Evolutionary conservation across 257 asterid genomes (phyloP).

Genomic region (Coffea canephora): DNA sequence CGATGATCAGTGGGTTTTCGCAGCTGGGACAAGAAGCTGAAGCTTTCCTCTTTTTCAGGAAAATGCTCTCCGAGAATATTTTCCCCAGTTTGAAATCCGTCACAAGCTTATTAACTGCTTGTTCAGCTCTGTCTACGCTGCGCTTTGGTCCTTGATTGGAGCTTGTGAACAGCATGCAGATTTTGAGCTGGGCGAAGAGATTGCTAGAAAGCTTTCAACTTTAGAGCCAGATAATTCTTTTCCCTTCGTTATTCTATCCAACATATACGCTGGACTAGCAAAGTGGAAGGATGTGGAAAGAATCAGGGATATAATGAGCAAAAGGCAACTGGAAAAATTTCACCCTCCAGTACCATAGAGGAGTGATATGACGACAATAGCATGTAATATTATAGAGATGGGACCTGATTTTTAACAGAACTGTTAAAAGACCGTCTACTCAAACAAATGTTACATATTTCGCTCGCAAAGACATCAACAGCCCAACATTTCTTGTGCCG

Average conservation of each 20-base stretch:
- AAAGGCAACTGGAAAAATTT: slow-evolving; percentile 49
- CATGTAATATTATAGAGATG: neutral
- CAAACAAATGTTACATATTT: slow-evolving; percentile 6
- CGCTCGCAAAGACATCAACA: slow-evolving; percentile 14
- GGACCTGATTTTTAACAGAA: neutral
- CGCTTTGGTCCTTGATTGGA: slow-evolving; percentile 44
- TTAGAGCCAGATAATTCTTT: slow-evolving; percentile 67
- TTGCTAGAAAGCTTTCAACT: slow-evolving; percentile 50
- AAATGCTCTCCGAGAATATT: slow-evolving; percentile 50
- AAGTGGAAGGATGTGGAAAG: slow-evolving; percentile 70
- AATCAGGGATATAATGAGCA: slow-evolving; percentile 51
- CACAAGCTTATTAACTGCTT: slow-evolving; percentile 66
- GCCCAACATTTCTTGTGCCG: slow-evolving; percentile 57
- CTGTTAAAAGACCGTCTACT: neutral
- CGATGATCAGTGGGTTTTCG: slow-evolving; percentile 76
- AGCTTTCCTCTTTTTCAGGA: slow-evolving; percentile 63
- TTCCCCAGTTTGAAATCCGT: slow-evolving; percentile 46
- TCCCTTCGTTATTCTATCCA: slow-evolving; percentile 79
- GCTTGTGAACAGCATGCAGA: slow-evolving; percentile 60
- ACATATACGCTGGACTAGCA: slow-evolving; percentile 72
- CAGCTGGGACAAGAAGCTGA: slow-evolving; percentile 50
- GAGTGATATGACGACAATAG: slow-evolving; percentile 30
- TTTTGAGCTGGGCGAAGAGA: slow-evolving; percentile 55
- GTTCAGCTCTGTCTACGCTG: slow-evolving; percentile 57
- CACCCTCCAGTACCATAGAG: slow-evolving; percentile 56